phyloP scores from a whole-genome alignment of 306 rosid genomes.

The Vigna angularis region DNA sequence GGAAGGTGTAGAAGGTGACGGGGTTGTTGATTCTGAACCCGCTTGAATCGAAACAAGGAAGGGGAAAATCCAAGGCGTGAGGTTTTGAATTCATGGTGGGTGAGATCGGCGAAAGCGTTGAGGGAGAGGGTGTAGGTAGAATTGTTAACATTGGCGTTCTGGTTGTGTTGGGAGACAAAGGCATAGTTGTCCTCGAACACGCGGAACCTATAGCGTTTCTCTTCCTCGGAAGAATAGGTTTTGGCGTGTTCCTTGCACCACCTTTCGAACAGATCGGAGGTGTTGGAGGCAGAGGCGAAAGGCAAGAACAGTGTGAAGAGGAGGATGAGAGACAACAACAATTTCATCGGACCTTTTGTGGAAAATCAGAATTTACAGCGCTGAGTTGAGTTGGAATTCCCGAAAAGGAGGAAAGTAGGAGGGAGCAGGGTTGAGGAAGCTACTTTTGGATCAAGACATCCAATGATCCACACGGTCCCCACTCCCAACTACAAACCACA shows the following conservation, averaged over 20 bases:
- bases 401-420: background rate
- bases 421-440: background rate
- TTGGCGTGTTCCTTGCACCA: slow-evolving; percentile 78
- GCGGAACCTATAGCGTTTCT: slow-evolving; percentile 61
- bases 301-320: slow-evolving; percentile 23
- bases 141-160: slow-evolving; percentile 59
- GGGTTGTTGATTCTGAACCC: slow-evolving; percentile 26
- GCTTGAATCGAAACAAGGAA: slow-evolving; percentile 44
- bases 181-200: slow-evolving; percentile 74
- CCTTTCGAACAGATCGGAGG: slow-evolving; percentile 64
- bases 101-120: slow-evolving; percentile 86
- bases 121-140: slow-evolving; percentile 72
- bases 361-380: background rate
- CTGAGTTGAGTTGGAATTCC: background rate
- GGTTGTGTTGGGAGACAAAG: slow-evolving; percentile 66
- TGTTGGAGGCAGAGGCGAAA: slow-evolving; percentile 42
- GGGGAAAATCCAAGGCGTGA: slow-evolving; percentile 77
- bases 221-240: slow-evolving; percentile 63
- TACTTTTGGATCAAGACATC: background rate
- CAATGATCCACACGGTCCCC: too few relatives aligned
- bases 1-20: slow-evolving; percentile 50
- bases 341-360: background rate
- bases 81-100: slow-evolving; percentile 80
- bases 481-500: background rate
- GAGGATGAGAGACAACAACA: slow-evolving; percentile 39